Evolutionary conservation across 164 flowering plant species (phyloP), one percentile per base, ranked within the genome.

Genomic region (Piper betle): DNA sequence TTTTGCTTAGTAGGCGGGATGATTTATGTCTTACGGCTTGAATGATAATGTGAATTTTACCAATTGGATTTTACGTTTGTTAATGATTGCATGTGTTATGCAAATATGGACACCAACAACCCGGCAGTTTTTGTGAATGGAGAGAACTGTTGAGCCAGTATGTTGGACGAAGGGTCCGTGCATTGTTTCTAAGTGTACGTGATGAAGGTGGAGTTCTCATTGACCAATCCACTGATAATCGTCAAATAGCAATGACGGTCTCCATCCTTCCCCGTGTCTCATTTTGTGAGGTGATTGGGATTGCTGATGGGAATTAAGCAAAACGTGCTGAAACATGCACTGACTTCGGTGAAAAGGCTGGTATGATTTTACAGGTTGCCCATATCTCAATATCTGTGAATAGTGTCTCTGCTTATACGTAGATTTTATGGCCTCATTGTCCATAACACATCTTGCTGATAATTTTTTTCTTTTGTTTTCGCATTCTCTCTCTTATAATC

Each of bases 61-160:
- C 33, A 25, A 25, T 25, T 25, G 33, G 33, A 25, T 25, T 25
- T 25, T 25, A 25, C 2, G 33, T 25, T 25, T 25, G 33, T 25
- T 25, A 25, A 25, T 25, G 33, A 25, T 25, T 1, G 33, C 33
- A 25, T 25, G 2, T 25, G 33, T 2, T 25, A 25, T 25, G 33
- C 33, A 25, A 66, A 66, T 15, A 89, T 92, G 96, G 96, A 91
- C 70, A 81, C 80, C 8, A 89, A 93, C 58, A 87, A 68, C 58
- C 96, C 98, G 61, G 83, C 96, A 37, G 93, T 72, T 54, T 80
- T 92, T 69, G 97, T 86, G 52, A 92, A 92, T 73, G 87, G 71
- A 15, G 71, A 15, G 96, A 77, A 66, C 75, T 87, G 40, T 73
- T 93, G 60, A 78, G 78, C 17, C 48, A 76, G 82, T 74, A 81